A percentile compares a stretch with the other conserved stretches of the same genome.
phyloP scores from a whole-genome alignment of 306 rosid species.

The Lagenaria siceraria region DNA sequence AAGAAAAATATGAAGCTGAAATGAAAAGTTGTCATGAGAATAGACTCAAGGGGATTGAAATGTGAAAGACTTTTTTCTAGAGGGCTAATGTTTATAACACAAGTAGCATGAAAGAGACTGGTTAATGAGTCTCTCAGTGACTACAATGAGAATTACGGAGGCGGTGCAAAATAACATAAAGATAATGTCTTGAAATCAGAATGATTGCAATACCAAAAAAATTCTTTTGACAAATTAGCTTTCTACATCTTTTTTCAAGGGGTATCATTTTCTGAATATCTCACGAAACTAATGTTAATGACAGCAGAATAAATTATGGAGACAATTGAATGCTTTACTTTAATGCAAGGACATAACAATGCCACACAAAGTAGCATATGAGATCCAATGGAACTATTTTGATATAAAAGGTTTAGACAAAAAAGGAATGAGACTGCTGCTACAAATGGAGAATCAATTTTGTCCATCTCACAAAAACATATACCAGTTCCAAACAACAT shows the following conservation, averaged over 20 bases:
- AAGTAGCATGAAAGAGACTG: conserved; percentile 36
- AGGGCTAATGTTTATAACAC: conserved; percentile 45
- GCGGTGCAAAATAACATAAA: conserved; percentile 23
- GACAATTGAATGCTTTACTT: conserved; percentile 16
- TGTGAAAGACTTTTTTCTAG: conserved; percentile 25
- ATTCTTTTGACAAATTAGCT: conserved; percentile 32
- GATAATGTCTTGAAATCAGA: conserved; percentile 34
- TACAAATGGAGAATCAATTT: conserved; percentile 47
- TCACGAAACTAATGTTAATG: conserved; percentile 8
- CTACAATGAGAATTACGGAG: conserved; percentile 27
- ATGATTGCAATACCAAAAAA: conserved; percentile 27
- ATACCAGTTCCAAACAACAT: conserved; percentile 49
- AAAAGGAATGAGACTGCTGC: conserved; percentile 34
- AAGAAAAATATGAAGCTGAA: conserved; percentile 42
- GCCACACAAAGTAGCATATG: conserved; percentile 16
- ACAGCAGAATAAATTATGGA: conserved; percentile 24
- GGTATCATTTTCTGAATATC: conserved; percentile 19
- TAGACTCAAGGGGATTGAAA: conserved; percentile 37
- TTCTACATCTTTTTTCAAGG: conserved; percentile 36
- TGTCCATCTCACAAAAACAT: conserved; percentile 42
- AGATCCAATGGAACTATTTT: conserved; percentile 12
- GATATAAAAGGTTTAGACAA: conserved; percentile 30
- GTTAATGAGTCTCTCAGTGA: conserved; percentile 26
- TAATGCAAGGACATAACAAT: conserved; percentile 37
- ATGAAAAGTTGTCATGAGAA: conserved; percentile 40